phyloP scores from a whole-genome alignment of 2,329 filamentous ascomycete species.

The Zymoseptoria ardabiliae region DNA sequence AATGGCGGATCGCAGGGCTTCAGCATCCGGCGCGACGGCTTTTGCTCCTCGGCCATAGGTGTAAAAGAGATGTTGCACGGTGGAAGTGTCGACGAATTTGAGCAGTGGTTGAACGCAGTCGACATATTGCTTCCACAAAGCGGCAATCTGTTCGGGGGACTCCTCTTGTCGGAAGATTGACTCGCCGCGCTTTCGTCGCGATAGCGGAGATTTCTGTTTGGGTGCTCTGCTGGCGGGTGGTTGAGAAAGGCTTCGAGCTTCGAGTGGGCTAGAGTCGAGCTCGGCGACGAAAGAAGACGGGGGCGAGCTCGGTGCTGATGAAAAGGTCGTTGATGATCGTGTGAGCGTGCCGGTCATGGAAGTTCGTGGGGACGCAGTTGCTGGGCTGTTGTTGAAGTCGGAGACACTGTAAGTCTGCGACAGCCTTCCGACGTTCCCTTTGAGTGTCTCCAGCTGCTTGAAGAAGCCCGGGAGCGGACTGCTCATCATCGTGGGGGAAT shows the following conservation, averaged over 20 bases:
- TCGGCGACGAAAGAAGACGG: not conserved
- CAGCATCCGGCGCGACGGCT: conserved; percentile 4
- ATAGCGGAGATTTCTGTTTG: not conserved
- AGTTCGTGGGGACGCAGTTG: not conserved
- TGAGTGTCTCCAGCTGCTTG: not conserved
- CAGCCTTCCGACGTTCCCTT: not conserved
- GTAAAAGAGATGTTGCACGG: conserved; percentile 12
- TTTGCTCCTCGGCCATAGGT: not conserved
- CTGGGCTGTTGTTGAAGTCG: not conserved
- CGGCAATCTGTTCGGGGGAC: conserved; percentile 3
- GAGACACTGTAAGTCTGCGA: not conserved
- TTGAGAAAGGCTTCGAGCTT: not conserved
- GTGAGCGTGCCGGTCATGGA: not conserved
- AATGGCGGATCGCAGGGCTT: conserved; percentile 13
- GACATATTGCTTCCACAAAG: conserved; percentile 15
- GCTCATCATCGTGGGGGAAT: not conserved
- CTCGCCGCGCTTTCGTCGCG: not conserved
- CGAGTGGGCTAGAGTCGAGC: not conserved
- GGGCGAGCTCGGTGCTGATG: not conserved
- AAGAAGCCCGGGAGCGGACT: not conserved
- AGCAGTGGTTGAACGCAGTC: conserved; percentile 15
- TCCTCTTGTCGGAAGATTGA: not conserved
- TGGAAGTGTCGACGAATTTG: conserved; percentile 13
- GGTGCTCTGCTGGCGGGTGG: not conserved
- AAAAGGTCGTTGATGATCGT: not conserved